phyloP scores from a whole-genome alignment of 176 grass and related monocot genomes.

The Oryza glaberrima region DNA sequence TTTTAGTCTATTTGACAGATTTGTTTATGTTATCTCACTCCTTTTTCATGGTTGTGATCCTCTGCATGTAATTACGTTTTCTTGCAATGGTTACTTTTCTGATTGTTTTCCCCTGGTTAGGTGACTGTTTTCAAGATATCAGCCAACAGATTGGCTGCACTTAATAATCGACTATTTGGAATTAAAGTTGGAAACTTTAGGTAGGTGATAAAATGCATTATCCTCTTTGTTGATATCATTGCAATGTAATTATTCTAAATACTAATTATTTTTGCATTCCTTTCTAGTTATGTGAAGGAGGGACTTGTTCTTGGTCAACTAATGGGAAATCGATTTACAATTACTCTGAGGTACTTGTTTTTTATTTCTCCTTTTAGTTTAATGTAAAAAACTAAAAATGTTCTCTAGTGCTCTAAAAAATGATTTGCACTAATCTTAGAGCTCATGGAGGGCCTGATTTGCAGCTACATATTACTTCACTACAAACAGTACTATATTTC shows the following conservation, averaged over 20 bases:
- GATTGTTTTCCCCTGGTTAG: constrained; percentile 47
- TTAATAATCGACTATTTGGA: constrained; percentile 87
- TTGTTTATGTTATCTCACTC: constrained; percentile 17
- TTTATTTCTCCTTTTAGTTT: neutral
- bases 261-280: constrained; percentile 18
- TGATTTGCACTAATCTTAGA: neutral
- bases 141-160: constrained; percentile 72
- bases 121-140: constrained; percentile 92
- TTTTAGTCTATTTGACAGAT: constrained; percentile 24
- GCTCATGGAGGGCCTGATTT: neutral
- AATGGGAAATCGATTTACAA: constrained; percentile 85
- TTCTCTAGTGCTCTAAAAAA: neutral
- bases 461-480: neutral
- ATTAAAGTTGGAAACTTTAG: constrained; percentile 94
- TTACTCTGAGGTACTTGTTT: constrained; percentile 80
- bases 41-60: neutral
- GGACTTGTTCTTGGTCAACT: constrained; percentile 95
- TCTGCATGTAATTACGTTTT: neutral
- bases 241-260: constrained; percentile 6
- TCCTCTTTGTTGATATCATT: constrained; percentile 18
- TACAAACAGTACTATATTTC: constrained; percentile 6
- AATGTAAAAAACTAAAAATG: neutral
- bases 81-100: constrained; percentile 18
- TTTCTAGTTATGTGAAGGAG: constrained; percentile 85
- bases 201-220: constrained; percentile 48